These are phyloP conservation scores for Bjerkandera adusta DNA, from an alignment of 1,284 basidiomycete genomes.

Conservation along the genomic window DNA sequence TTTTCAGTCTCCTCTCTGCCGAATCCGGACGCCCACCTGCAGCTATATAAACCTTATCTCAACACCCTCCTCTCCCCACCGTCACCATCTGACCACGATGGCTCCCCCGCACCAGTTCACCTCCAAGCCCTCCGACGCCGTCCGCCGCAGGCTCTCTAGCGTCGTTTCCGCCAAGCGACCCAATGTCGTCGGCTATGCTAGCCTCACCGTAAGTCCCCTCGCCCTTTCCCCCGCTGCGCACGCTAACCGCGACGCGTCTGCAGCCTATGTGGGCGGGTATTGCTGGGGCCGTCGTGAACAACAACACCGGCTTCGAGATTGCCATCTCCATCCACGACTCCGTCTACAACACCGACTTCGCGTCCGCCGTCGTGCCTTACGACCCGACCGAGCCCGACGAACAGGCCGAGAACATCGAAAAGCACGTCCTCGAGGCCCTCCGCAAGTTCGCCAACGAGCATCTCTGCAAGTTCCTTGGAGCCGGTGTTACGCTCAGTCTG, in stretches of 20 bases:
- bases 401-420: constrained; percentile 57
- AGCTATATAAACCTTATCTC: constrained; percentile 15
- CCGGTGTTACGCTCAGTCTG: constrained; percentile 49
- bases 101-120: constrained; percentile 46
- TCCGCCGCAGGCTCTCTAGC: constrained; percentile 66
- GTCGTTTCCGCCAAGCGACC: constrained; percentile 46
- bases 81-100: constrained; percentile 34
- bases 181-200: constrained; percentile 52
- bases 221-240: constrained; percentile 20
- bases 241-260: constrained; percentile 15
- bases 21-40: constrained; percentile 10
- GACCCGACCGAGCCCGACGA: constrained; percentile 44
- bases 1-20: background rate
- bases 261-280: constrained; percentile 86
- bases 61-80: constrained; percentile 5
- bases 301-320: constrained; percentile 61
- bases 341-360: constrained; percentile 76
- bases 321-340: constrained; percentile 78
- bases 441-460: constrained; percentile 71
- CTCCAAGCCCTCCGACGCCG: constrained; percentile 59
- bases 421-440: constrained; percentile 55
- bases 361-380: constrained; percentile 52
- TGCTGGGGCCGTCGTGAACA: constrained; percentile 56
- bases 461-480: constrained; percentile 79
- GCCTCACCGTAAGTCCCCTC: constrained; percentile 55